phyloP scores from a whole-genome alignment of 768 basidiomycete genomes.

The Trametes cubensis region DNA sequence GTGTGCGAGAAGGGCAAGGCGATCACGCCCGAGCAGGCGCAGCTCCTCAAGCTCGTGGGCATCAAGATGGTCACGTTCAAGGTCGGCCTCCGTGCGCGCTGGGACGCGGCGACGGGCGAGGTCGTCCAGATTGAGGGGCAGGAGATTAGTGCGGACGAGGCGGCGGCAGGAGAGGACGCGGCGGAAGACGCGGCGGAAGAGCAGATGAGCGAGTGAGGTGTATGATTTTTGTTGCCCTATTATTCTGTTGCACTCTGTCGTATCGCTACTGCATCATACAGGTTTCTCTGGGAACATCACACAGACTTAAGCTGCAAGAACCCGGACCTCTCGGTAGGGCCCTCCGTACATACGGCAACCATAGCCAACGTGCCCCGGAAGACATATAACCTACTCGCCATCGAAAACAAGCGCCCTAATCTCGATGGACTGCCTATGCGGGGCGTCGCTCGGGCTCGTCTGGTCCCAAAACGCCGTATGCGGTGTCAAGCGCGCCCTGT shows the following conservation, averaged over 20 bases:
- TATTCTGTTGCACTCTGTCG: conserved; percentile 3
- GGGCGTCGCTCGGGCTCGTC: conserved; percentile 38
- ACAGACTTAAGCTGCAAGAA: neutral
- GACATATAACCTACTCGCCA: conserved; percentile 30
- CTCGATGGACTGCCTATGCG: conserved; percentile 48
- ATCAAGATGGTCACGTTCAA: conserved; percentile 86
- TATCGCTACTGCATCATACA: conserved; percentile 6
- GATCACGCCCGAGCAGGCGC: conserved; percentile 85
- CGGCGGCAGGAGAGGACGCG: conserved; percentile 33
- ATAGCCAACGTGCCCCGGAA: neutral
- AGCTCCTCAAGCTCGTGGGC: conserved; percentile 89
- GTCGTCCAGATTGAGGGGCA: conserved; percentile 60
- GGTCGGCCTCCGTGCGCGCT: conserved; percentile 69
- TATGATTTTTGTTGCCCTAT: conserved; percentile 7
- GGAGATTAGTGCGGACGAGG: conserved; percentile 42
- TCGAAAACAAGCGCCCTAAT: conserved; percentile 48
- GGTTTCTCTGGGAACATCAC: conserved; percentile 3
- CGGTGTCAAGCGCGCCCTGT: conserved; percentile 45
- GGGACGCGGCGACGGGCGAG: conserved; percentile 69
- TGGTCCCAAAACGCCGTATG: conserved; percentile 46
- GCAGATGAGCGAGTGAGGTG: conserved; percentile 32
- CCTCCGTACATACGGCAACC: neutral
- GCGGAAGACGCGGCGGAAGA: conserved; percentile 39
- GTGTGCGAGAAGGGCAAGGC: conserved; percentile 83
- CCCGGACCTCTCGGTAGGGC: neutral